Evolutionary conservation across 805 yeast species (phyloP).

Genomic region (Clavispora santaluciae): DNA sequence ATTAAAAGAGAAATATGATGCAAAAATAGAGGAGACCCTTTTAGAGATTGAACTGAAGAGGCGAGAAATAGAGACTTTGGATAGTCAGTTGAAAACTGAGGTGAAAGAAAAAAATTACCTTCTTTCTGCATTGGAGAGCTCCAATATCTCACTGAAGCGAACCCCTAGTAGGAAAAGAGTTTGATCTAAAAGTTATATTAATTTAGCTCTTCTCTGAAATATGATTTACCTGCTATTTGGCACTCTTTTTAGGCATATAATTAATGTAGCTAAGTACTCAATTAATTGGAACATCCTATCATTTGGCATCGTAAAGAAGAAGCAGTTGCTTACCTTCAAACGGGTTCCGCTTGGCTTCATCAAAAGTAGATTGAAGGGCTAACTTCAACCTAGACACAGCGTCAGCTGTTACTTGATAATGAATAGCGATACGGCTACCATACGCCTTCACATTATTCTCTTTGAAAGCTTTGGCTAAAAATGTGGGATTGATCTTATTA

Average conservation of each 20-base stretch:
- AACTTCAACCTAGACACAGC: slow-evolving; percentile 24
- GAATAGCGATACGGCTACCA: slow-evolving; percentile 27
- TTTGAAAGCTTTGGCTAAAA: slow-evolving; percentile 20
- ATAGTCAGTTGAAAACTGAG: slow-evolving; percentile 29
- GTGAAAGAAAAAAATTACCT: slow-evolving; percentile 27
- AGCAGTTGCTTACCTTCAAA: slow-evolving; percentile 5
- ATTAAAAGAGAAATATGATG: slow-evolving; percentile 25
- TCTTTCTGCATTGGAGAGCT: slow-evolving; percentile 9
- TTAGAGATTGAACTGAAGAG: slow-evolving; percentile 41
- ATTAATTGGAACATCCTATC: background rate
- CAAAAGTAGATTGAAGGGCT: slow-evolving; percentile 13
- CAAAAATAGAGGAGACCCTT: slow-evolving; percentile 37
- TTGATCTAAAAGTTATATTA: too few species aligned
- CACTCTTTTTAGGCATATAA: too few species aligned
- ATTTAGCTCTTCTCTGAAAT: too few species aligned
- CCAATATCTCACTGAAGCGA: background rate
- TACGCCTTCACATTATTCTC: slow-evolving; percentile 12
- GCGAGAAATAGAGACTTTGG: slow-evolving; percentile 51
- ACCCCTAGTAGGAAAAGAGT: background rate
- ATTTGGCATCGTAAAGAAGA: slow-evolving; percentile 8
- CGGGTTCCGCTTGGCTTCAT: slow-evolving; percentile 15
- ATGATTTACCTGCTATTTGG: too few species aligned
- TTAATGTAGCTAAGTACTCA: background rate
- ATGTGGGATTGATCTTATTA: slow-evolving; percentile 25
- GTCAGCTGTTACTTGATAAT: slow-evolving; percentile 30